Evolutionary conservation across 192 early-diverging fungal genomes (phyloP), one percentile per base, ranked within the genome.

Genomic region (Obelidium mucronatum): DNA sequence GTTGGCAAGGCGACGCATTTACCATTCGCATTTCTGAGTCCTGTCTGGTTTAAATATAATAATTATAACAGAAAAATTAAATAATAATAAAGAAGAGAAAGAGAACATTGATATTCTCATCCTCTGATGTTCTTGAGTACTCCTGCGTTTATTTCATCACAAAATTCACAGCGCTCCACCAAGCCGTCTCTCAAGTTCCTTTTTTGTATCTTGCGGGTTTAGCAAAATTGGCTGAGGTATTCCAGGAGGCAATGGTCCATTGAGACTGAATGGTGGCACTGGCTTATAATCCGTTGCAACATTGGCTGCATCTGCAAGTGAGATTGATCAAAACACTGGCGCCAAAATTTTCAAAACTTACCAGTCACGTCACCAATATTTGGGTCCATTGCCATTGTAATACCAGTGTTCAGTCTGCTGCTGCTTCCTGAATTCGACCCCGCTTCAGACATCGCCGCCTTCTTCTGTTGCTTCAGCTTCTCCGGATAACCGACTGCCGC

Each of bases 401-500:
- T 60, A 13, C 24, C 8, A 33, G 8, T 26, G 24, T 19, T 6
- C 26, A n/a, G n/a, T 66, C 1, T 17, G 64, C 31, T 11, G 48
- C 48, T 51, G 48, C 48, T 11, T n/a, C 13, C 48, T 51, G 11
- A 22, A 15, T n/a, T 51, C 48, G 8, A 15, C n/a, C 48, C 48
- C 48, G 48, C n/a, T 51, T 15, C n/a, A 8, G 11, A 28, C 17
- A 61, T 17, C 59, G 24, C 1, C 30, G 24, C 17, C 30, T 61
- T n/a, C n/a, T n/a, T n/a, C n/a, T n/a, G n/a, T n/a, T n/a, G n/a
- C n/a, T n/a, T n/a, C 40, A 69, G 67, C 35, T 69, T 69, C 44
- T 48, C 67, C 1, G 75, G 62, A 31, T 68, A 68, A 30, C 31
- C 54, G 35, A 76, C 75, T 5, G 75, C 64, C 36, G 58, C 17